Evolutionary conservation across 2,329 filamentous ascomycete genomes (phyloP).

Genomic region (Bipolaris victoriae): DNA sequence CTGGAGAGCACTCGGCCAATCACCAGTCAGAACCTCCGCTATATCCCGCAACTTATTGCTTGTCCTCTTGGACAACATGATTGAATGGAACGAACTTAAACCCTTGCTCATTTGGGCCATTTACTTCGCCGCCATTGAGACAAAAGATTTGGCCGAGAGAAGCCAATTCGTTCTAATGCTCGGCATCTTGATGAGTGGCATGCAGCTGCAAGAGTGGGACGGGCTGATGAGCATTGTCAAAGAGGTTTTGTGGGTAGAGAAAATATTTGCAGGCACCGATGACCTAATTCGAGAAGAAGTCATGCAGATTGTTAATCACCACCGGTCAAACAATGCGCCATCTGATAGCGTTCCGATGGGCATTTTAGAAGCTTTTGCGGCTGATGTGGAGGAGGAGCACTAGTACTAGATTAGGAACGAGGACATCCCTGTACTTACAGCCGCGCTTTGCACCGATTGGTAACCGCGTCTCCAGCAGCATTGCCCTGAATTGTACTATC

Average conservation of each 20-base stretch:
- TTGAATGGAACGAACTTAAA: constrained; percentile 38
- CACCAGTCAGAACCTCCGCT: constrained; percentile 33
- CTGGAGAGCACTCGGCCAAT: constrained; percentile 35
- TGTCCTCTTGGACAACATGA: constrained; percentile 29
- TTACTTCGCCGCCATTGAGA: constrained; percentile 38
- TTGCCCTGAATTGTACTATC: background rate
- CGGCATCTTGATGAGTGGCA: constrained; percentile 31
- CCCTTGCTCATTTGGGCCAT: constrained; percentile 36
- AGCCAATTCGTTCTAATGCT: constrained; percentile 38
- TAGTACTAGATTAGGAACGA: constrained; percentile 20
- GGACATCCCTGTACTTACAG: constrained; percentile 21
- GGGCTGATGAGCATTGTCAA: constrained; percentile 35
- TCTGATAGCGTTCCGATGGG: constrained; percentile 9
- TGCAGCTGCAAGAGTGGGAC: constrained; percentile 30
- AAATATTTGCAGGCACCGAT: constrained; percentile 32
- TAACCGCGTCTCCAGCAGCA: background rate
- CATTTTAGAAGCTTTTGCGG: constrained; percentile 8
- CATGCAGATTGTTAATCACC: constrained; percentile 28
- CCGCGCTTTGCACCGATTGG: background rate
- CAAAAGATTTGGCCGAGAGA: constrained; percentile 28
- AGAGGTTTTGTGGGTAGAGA: constrained; percentile 39
- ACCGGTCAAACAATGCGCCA: constrained; percentile 5
- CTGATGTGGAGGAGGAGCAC: constrained; percentile 15
- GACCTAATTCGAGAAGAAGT: constrained; percentile 35
- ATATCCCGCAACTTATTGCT: constrained; percentile 30